Conservation (phyloP, 1,139 yeast genomes). For the Kurtzmaniella quercitrusa region DNA sequence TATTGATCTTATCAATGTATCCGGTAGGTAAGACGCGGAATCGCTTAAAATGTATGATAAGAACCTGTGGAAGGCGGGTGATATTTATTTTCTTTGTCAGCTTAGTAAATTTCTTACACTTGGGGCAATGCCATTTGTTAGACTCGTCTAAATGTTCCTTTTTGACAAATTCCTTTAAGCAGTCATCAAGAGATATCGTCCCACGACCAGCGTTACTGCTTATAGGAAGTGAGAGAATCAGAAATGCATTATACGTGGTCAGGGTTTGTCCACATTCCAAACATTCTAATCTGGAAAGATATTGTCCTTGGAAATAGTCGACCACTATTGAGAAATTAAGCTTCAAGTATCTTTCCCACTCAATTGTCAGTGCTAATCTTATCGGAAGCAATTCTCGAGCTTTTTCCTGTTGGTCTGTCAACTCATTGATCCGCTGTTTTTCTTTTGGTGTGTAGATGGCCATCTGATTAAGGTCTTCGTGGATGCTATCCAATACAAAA, state of each 20-base stretch:
- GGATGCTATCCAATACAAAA: slow-evolving; percentile 78
- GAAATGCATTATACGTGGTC: slow-evolving; percentile 82
- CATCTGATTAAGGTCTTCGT: slow-evolving; percentile 80
- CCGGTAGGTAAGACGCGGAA: slow-evolving; percentile 53
- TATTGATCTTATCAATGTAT: slow-evolving; percentile 55
- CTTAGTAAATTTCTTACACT: slow-evolving; percentile 63
- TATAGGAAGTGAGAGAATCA: slow-evolving; percentile 71
- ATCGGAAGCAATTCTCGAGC: slow-evolving; percentile 72
- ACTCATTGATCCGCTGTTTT: slow-evolving; percentile 38
- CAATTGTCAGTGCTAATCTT: slow-evolving; percentile 83
- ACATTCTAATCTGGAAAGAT: slow-evolving; percentile 75
- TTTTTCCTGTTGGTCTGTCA: slow-evolving; percentile 73
- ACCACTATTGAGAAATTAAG: slow-evolving; percentile 83
- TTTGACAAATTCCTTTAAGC: slow-evolving; percentile 67
- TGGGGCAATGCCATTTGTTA: slow-evolving; percentile 88
- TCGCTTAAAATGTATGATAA: slow-evolving; percentile 76
- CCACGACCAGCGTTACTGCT: slow-evolving; percentile 34
- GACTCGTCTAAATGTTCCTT: slow-evolving; percentile 71
- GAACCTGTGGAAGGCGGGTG: slow-evolving; percentile 67
- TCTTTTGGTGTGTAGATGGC: slow-evolving; percentile 28
- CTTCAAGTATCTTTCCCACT: slow-evolving; percentile 89
- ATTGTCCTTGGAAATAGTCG: slow-evolving; percentile 88
- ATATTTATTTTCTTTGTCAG: slow-evolving; percentile 68
- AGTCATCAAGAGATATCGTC: slow-evolving; percentile 42
- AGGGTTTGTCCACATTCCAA: slow-evolving; percentile 73